phyloP scores from a whole-genome alignment of 768 basidiomycete species.

The Hirschioporus abietinus region DNA sequence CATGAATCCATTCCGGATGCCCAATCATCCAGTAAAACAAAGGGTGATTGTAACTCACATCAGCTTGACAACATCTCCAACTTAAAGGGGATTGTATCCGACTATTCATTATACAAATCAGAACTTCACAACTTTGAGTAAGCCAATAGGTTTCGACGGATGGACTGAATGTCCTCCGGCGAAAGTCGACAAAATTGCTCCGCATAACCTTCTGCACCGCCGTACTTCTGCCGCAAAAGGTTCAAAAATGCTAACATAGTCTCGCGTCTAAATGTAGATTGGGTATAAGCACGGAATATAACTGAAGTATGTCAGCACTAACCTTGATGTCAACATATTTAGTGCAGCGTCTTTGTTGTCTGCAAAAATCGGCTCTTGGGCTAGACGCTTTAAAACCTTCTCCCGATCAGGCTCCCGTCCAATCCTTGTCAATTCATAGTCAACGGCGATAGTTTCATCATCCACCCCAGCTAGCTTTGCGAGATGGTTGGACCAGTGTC shows the following conservation, averaged over 20 bases:
- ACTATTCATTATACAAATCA: background rate
- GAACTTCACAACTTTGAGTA: constrained; percentile 3
- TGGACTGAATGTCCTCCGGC: constrained; percentile 55
- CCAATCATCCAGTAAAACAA: no score
- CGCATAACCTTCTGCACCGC: constrained; percentile 61
- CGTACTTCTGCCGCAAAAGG: constrained; percentile 58
- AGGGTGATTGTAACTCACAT: no score
- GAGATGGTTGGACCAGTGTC: background rate
- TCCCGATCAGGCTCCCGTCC: constrained; percentile 76
- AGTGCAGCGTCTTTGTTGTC: constrained; percentile 68
- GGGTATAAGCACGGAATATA: background rate
- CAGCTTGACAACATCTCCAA: no score
- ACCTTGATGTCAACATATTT: constrained; percentile 84
- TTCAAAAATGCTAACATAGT: constrained; percentile 72
- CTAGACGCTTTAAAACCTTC: constrained; percentile 61
- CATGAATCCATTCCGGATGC: no score
- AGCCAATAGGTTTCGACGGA: constrained; percentile 52
- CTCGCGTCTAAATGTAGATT: constrained; percentile 47
- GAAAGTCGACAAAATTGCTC: constrained; percentile 50
- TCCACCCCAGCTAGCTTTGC: constrained; percentile 67
- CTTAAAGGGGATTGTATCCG: no score
- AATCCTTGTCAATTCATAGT: constrained; percentile 73
- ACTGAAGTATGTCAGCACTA: constrained; percentile 17
- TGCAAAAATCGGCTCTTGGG: constrained; percentile 68
- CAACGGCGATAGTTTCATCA: constrained; percentile 57